phyloP scores from a whole-genome alignment of 257 asterid genomes.

The Petunia axillaris region DNA sequence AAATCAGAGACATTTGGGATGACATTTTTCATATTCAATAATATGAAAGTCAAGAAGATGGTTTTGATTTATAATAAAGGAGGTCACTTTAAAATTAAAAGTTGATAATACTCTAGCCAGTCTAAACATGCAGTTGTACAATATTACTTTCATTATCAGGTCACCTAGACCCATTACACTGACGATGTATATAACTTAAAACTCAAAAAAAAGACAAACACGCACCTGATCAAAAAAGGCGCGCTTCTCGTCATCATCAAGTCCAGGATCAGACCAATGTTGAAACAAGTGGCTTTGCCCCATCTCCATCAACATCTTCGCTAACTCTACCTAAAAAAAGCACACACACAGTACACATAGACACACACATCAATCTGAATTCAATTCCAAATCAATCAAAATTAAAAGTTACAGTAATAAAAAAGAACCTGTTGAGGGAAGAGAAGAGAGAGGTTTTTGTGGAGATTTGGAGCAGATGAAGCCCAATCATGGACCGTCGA shows the following conservation, averaged over 20 bases:
- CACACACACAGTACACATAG: neutral
- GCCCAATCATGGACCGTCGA: conserved; percentile 50
- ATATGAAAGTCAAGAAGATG: neutral
- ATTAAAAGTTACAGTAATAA: no score
- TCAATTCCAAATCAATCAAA: neutral
- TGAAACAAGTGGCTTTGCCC: conserved; percentile 81
- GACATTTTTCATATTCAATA: neutral
- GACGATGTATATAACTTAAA: no score
- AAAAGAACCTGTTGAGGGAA: conserved; percentile 62
- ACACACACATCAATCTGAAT: neutral
- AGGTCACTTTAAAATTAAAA: neutral
- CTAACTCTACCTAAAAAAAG: conserved; percentile 69
- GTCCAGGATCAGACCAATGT: conserved; percentile 90
- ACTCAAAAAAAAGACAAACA: neutral
- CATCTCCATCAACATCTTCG: conserved; percentile 65
- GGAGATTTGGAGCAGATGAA: conserved; percentile 51
- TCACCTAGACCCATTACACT: neutral
- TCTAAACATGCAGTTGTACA: neutral
- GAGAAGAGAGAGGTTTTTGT: conserved; percentile 61
- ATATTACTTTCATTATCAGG: neutral
- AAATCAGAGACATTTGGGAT: neutral
- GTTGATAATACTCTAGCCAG: neutral
- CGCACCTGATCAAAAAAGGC: conserved; percentile 82
- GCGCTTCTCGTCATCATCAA: conserved; percentile 74
- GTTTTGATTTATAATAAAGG: no score